A percentile compares a stretch with the other conserved stretches of the same genome.
Evolutionary conservation across 1,284 basidiomycete species (phyloP).

Genomic region (Ceratobasidium sp.): DNA sequence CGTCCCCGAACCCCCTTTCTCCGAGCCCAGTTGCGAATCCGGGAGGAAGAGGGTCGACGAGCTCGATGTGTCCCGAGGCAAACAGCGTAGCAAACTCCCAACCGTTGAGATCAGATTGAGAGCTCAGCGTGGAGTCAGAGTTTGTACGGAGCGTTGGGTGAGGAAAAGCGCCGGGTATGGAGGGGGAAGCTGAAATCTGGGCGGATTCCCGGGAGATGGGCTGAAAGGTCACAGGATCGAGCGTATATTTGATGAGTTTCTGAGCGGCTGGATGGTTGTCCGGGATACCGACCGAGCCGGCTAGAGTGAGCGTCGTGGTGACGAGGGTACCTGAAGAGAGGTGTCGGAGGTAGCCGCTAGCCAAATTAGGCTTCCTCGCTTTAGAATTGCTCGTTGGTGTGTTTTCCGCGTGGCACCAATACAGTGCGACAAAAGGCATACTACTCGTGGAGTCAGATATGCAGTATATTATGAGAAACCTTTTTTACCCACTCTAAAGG

Average conservation of each 20-base stretch:
- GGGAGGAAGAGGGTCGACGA: conserved; percentile 27
- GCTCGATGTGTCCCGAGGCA: conserved; percentile 18
- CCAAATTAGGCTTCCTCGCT: not conserved
- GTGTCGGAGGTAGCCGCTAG: conserved; percentile 4
- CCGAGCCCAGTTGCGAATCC: conserved; percentile 6
- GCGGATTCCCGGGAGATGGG: not conserved
- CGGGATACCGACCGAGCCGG: conserved; percentile 41
- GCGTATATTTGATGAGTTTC: conserved; percentile 4
- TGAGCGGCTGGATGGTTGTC: conserved; percentile 39
- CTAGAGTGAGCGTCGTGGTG: conserved; percentile 31
- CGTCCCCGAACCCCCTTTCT: conserved; percentile 15
- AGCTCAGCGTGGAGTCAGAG: not conserved
- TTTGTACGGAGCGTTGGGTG: not conserved
- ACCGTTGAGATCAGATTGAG: not conserved
- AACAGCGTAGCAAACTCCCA: conserved; percentile 1
- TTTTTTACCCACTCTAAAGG: conserved; percentile 6
- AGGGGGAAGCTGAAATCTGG: not conserved
- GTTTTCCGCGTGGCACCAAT: conserved; percentile 41
- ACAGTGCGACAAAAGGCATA: conserved; percentile 34
- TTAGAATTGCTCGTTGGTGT: not conserved
- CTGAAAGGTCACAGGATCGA: conserved; percentile 7
- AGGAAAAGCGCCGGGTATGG: not conserved
- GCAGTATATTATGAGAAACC: not conserved
- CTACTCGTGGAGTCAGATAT: not conserved
- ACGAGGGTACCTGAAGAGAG: not conserved